Evolutionary conservation across 805 yeast genomes (phyloP).

Genomic region (Candida andamanensis): DNA sequence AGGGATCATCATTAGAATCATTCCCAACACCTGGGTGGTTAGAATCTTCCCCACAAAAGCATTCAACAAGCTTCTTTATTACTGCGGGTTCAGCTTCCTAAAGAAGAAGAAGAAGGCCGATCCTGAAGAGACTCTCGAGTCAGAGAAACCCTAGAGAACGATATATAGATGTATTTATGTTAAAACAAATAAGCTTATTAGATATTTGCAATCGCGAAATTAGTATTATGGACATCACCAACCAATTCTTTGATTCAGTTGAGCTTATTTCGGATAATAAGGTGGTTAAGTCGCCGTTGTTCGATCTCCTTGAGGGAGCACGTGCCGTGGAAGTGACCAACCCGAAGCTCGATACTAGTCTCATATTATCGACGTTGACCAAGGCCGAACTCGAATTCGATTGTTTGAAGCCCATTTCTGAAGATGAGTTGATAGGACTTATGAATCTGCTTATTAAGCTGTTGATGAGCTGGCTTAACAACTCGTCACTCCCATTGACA

Average conservation of each 20-base stretch:
- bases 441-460: slow-evolving; percentile 50
- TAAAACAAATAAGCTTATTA: too few species aligned
- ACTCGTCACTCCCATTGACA: slow-evolving; percentile 70
- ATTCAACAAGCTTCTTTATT: slow-evolving; percentile 35
- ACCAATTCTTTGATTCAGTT: slow-evolving; percentile 39
- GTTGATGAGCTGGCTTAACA: slow-evolving; percentile 70
- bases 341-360: slow-evolving; percentile 69
- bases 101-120: slow-evolving; percentile 20
- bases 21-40: slow-evolving; percentile 77
- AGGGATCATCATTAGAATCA: slow-evolving; percentile 68
- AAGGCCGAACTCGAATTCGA: slow-evolving; percentile 45
- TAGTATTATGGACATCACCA: slow-evolving; percentile 60
- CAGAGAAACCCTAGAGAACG: too few species aligned
- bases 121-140: slow-evolving; percentile 5
- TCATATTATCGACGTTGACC: slow-evolving; percentile 38
- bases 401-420: slow-evolving; percentile 29
- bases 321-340: slow-evolving; percentile 80
- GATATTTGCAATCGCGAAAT: too few species aligned
- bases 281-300: slow-evolving; percentile 54
- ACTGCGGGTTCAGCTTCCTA: slow-evolving; percentile 32
- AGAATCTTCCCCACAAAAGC: slow-evolving; percentile 59
- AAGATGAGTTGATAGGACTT: slow-evolving; percentile 44
- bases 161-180: too few species aligned
- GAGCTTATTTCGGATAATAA: slow-evolving; percentile 41
- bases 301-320: slow-evolving; percentile 76